Evolutionary conservation across 352 stramenopile genomes (phyloP).

Genomic region (Globisporangium perplexum): DNA sequence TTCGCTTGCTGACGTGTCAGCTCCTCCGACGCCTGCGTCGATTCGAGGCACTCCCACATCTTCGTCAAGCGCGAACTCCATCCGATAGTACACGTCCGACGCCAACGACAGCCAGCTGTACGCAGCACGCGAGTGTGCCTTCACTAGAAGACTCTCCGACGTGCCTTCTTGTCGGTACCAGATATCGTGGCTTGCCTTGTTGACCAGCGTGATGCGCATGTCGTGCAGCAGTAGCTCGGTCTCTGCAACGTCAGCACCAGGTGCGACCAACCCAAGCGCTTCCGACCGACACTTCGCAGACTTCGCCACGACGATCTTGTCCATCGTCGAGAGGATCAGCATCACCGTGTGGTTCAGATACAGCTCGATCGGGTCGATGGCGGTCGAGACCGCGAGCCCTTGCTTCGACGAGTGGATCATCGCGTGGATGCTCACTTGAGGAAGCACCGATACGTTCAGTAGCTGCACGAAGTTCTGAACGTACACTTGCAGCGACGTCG

Average conservation of each 20-base stretch:
- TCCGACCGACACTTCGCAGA: not conserved
- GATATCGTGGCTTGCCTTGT: conserved; percentile 31
- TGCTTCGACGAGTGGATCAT: conserved; percentile 26
- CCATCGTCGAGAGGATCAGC: conserved; percentile 49
- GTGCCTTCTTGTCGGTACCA: conserved; percentile 70
- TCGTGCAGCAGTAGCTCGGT: conserved; percentile 28
- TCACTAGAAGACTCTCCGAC: conserved; percentile 39
- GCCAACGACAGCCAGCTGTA: conserved; percentile 75
- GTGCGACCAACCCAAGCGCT: not conserved
- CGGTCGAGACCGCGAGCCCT: conserved; percentile 37
- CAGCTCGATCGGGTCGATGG: conserved; percentile 42
- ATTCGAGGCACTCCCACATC: not conserved
- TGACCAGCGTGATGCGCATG: conserved; percentile 59
- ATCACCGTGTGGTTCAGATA: conserved; percentile 73
- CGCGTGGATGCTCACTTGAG: conserved; percentile 36
- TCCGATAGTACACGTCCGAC: conserved; percentile 36
- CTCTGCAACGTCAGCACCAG: not conserved
- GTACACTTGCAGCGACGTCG: conserved; percentile 45
- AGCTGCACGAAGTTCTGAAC: conserved; percentile 74
- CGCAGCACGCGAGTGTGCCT: conserved; percentile 17
- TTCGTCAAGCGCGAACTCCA: conserved; percentile 47
- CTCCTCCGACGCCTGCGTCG: not conserved
- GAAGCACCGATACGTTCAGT: conserved; percentile 59
- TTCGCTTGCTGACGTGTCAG: not conserved
- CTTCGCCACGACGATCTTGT: conserved; percentile 28